phyloP scores from a whole-genome alignment of 2,329 filamentous ascomycete genomes.

The Exserohilum rostratum region DNA sequence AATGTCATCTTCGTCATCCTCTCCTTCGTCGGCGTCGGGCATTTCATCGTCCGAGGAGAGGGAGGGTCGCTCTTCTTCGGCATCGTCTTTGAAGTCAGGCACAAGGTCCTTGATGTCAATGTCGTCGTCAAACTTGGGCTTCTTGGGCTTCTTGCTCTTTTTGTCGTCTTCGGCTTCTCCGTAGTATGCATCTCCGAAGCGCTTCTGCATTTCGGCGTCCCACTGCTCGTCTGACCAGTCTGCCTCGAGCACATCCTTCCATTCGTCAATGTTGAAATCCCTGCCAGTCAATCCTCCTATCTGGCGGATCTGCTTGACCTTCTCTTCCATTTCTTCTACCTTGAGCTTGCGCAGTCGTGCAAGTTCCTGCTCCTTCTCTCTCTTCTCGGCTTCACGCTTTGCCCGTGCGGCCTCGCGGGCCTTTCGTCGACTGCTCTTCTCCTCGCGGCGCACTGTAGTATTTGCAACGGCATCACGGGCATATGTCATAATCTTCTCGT shows the following conservation, averaged over 20 bases:
- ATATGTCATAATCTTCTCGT: slow-evolving; percentile 86
- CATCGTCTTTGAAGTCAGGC: slow-evolving; percentile 79
- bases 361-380: slow-evolving; percentile 77
- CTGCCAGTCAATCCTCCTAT: slow-evolving; percentile 80
- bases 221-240: slow-evolving; percentile 89
- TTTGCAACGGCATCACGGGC: slow-evolving; percentile 82
- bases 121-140: slow-evolving; percentile 93
- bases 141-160: slow-evolving; percentile 67
- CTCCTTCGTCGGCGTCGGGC: slow-evolving; percentile 52
- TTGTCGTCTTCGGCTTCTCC: slow-evolving; percentile 54
- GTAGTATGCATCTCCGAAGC: slow-evolving; percentile 92
- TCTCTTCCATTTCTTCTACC: slow-evolving; percentile 87
- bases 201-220: slow-evolving; percentile 87
- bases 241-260: slow-evolving; percentile 82
- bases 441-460: slow-evolving; percentile 85
- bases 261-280: slow-evolving; percentile 74
- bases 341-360: slow-evolving; percentile 84
- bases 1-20: slow-evolving; percentile 46
- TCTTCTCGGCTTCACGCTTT: slow-evolving; percentile 78
- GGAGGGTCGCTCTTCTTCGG: slow-evolving; percentile 73
- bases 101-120: slow-evolving; percentile 95
- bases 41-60: slow-evolving; percentile 62
- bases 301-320: slow-evolving; percentile 85
- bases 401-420: slow-evolving; percentile 78
- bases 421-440: slow-evolving; percentile 76